phyloP scores from a whole-genome alignment of 2,329 filamentous ascomycete genomes.

The Colletotrichum spinosum region DNA sequence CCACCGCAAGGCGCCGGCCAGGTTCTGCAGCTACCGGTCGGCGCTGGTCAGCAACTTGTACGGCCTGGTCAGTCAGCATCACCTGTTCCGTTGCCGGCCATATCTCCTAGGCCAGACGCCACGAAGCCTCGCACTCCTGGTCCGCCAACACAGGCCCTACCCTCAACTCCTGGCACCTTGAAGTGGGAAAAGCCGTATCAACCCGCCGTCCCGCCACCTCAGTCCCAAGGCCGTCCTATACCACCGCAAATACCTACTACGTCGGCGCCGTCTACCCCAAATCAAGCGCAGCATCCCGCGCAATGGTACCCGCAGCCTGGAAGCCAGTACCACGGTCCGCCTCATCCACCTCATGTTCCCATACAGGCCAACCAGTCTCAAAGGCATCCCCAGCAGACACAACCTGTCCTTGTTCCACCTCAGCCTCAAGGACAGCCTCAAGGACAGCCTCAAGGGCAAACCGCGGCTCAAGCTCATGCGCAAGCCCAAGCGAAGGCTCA shows the following conservation, averaged over 20 bases:
- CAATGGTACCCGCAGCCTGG: conserved; percentile 36
- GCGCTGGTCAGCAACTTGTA: conserved; percentile 46
- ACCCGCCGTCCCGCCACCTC: conserved; percentile 46
- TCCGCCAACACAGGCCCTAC: conserved; percentile 42
- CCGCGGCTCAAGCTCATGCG: conserved; percentile 17
- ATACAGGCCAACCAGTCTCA: conserved; percentile 34
- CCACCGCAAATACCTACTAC: conserved; percentile 19
- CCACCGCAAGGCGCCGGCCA: conserved; percentile 44
- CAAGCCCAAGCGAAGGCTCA: conserved; percentile 25
- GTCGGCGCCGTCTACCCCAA: conserved; percentile 26
- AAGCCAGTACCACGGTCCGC: conserved; percentile 32
- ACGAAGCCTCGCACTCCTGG: conserved; percentile 47
- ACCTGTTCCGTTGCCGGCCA: conserved; percentile 41
- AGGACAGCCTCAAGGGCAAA: conserved; percentile 10
- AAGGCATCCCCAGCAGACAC: conserved; percentile 37
- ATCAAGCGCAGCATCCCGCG: conserved; percentile 38
- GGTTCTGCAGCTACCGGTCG: conserved; percentile 52
- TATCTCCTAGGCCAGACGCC: conserved; percentile 50
- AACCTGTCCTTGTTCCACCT: conserved; percentile 29
- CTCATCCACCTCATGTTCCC: conserved; percentile 22
- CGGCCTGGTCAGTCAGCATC: conserved; percentile 38
- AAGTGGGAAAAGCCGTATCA: conserved; percentile 58
- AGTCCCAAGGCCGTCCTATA: conserved; percentile 39
- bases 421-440: conserved; percentile 33
- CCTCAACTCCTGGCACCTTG: conserved; percentile 42